Conservation (phyloP, 148 eudicot species). For the Gaultheria prostrata region DNA sequence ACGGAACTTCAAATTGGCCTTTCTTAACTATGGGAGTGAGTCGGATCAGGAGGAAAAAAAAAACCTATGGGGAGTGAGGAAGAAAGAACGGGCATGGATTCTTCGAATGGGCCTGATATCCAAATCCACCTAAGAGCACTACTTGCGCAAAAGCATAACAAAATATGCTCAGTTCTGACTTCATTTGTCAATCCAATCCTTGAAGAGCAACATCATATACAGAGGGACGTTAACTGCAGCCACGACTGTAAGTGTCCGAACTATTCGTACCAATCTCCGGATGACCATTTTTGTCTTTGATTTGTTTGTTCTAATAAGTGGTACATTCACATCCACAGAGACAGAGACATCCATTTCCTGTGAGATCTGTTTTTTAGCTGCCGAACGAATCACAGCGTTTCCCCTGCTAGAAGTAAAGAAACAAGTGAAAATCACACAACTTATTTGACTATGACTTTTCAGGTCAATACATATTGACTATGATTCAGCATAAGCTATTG, state of each 20-base stretch:
- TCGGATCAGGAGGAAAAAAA: not conserved
- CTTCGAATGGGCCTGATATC: not conserved
- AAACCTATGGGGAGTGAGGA: not conserved
- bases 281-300: conserved; percentile 39
- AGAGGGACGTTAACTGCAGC: conserved; percentile 78
- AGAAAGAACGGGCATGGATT: not conserved
- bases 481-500: not conserved
- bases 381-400: conserved; percentile 69
- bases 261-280: conserved; percentile 46
- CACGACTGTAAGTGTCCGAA: conserved; percentile 47
- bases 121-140: not conserved
- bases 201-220: conserved; percentile 79
- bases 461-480: too few species aligned
- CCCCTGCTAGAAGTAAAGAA: conserved; percentile 44
- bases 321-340: conserved; percentile 41
- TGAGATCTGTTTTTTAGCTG: conserved; percentile 47
- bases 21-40: not conserved
- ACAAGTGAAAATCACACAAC: not conserved
- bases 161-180: not conserved
- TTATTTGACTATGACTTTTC: not conserved
- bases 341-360: conserved; percentile 40
- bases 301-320: conserved; percentile 38
- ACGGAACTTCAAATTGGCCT: not conserved
- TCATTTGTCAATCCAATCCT: conserved; percentile 76
- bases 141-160: not conserved